Percentiles rank a stretch among this genome's conserved stretches.
Conservation (phyloP, 2,329 filamentous ascomycete genomes). For the Penicillium nordicum region DNA sequence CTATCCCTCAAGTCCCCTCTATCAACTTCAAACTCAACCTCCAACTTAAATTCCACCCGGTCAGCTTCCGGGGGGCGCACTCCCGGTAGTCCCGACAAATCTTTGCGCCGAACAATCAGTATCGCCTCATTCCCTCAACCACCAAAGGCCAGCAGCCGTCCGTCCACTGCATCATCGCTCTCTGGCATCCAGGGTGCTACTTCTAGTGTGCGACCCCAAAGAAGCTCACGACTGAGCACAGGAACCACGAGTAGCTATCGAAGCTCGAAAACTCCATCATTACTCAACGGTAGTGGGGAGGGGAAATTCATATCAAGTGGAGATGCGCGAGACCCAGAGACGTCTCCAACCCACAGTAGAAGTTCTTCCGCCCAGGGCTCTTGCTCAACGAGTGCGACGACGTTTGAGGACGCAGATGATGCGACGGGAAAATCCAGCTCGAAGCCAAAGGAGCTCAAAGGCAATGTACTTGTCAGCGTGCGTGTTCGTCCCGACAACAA, state of each 20-base stretch:
- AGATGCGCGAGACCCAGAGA: constrained; percentile 67
- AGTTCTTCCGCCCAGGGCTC: constrained; percentile 91
- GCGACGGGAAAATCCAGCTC: constrained; percentile 33
- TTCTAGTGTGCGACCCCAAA: constrained; percentile 49
- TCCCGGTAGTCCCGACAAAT: constrained; percentile 57
- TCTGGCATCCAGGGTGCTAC: constrained; percentile 34
- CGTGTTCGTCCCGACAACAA: constrained; percentile 77
- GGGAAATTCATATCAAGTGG: constrained; percentile 67
- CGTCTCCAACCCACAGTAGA: constrained; percentile 81
- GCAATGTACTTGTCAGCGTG: constrained; percentile 94
- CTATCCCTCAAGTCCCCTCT: constrained; percentile 51
- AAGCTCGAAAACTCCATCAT: constrained; percentile 60
- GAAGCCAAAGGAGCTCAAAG: constrained; percentile 68
- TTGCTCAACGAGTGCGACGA: constrained; percentile 85
- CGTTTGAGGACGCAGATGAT: constrained; percentile 75
- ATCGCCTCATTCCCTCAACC: constrained; percentile 93
- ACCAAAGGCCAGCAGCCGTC: constrained; percentile 65
- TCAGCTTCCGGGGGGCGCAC: constrained; percentile 55
- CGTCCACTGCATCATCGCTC: constrained; percentile 55
- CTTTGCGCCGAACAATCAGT: constrained; percentile 81
- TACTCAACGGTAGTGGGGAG: constrained; percentile 75
- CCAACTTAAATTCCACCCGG: constrained; percentile 56
- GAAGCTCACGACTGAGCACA: constrained; percentile 56
- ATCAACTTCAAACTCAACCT: constrained; percentile 47
- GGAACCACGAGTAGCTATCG: constrained; percentile 51